phyloP scores from a whole-genome alignment of 768 basidiomycete genomes.

The Hysterangium stoloniferum region DNA sequence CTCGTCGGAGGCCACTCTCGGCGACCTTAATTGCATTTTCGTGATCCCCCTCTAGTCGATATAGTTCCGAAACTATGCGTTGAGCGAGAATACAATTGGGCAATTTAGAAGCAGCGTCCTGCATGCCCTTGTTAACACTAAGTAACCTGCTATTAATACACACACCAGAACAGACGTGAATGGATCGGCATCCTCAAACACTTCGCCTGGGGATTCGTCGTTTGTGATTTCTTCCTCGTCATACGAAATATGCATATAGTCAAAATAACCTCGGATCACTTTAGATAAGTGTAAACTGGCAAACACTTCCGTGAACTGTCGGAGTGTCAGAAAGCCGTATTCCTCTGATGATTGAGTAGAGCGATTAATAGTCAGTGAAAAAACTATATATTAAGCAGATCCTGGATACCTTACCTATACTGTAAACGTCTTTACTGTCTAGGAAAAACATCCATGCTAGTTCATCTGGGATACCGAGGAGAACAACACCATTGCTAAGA shows the following conservation, averaged over 20 bases:
- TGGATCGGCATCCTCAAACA: conserved; percentile 40
- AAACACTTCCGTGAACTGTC: conserved; percentile 57
- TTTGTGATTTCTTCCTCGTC: conserved; percentile 36
- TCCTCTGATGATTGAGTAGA: conserved; percentile 33
- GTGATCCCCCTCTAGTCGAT: conserved; percentile 65
- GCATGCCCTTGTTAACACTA: conserved; percentile 7
- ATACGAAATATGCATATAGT: conserved; percentile 45
- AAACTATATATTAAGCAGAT: conserved; percentile 3
- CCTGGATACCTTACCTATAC: conserved; percentile 50
- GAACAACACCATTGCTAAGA: conserved; percentile 64
- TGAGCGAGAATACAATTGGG: conserved; percentile 58
- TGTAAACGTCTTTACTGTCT: conserved; percentile 63
- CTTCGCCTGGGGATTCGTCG: conserved; percentile 20
- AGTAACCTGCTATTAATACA: background rate
- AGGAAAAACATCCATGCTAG: conserved; percentile 75
- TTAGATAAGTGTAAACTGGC: conserved; percentile 47
- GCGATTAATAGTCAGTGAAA: conserved; percentile 6
- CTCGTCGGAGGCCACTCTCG: conserved; percentile 57
- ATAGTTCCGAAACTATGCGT: conserved; percentile 57
- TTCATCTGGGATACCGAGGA: conserved; percentile 71
- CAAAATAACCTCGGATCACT: conserved; percentile 61
- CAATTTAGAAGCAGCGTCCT: conserved; percentile 49
- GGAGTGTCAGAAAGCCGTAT: conserved; percentile 51
- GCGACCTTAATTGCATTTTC: conserved; percentile 61
- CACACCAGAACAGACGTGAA: conserved; percentile 57